Base-by-base conservation (phyloP, 108 stramenopile species). In the Cyclotella atomus region DNA sequence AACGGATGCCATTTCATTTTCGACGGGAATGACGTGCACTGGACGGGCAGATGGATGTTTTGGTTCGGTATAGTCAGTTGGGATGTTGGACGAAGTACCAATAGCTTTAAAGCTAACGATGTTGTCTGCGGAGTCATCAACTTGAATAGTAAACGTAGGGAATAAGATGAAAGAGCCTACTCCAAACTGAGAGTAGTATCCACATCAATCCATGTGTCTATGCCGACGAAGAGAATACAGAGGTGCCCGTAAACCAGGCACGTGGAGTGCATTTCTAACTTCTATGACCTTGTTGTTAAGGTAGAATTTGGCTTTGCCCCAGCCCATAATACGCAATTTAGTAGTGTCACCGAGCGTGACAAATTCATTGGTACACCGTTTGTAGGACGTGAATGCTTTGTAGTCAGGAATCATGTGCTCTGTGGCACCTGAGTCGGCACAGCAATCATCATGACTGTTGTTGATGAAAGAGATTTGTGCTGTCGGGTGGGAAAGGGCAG, bases 161-260 rank as follows among this genome's bases (percentile, higher is more conserved):
- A 61, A 61, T 21, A 61, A 23, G 2, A 61, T n/a, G 12, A 38
- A 61, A 35, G 38, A n/a, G 3, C 60, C 60, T 20, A 35, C 10
- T 2, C 33, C 60, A 3, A 3, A 2, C 15, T 38, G 34, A 2
- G 36, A 21, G 33, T 21, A 38, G 8, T 34, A 34, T 10, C 60
- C 60, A 61, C 60, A 61, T n/a, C 29, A 29, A 9, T 61, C 4
- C 33, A 19, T 21, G 14, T 20, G 12, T 34, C 28, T 29, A 35
- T 35, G 60, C 2, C 27, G 27, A 2, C 63, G 38, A 14, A 64
- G 43, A 10, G 44, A 46, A 43, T 64, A 64, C 23, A 64, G 63
- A 2, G 63, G 63, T 24, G 21, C 32, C 9, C 21, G 38, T 7
- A 64, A 23, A 4, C 44, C 43, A 16, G 63, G 63, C 25, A 45